Conservation (phyloP, 2,329 filamentous ascomycete genomes). For the Rhytidhysteron rufulum region DNA sequence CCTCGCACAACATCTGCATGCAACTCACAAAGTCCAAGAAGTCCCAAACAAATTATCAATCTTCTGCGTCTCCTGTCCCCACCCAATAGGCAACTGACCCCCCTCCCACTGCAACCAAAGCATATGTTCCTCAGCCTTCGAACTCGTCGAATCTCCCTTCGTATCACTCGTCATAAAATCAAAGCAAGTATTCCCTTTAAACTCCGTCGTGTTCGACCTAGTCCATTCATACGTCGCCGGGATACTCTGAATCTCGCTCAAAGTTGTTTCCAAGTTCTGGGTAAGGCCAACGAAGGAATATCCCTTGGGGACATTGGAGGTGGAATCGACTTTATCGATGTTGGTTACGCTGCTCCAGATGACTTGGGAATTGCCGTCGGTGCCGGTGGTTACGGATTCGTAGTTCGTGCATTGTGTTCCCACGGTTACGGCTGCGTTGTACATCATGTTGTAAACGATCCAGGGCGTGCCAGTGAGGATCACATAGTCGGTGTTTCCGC, state of each 20-base stretch:
- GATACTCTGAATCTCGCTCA: constrained; percentile 38
- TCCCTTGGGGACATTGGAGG: constrained; percentile 40
- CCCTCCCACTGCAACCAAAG: too few species aligned
- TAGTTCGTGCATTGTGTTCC: constrained; percentile 42
- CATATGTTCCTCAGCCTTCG: too few species aligned
- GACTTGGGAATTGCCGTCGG: constrained; percentile 31
- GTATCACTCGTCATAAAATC: constrained; percentile 45
- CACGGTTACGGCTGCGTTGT: constrained; percentile 37
- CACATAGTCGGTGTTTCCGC: constrained; percentile 13
- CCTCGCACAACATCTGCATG: too few species aligned
- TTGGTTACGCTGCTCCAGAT: constrained; percentile 39
- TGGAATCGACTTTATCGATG: constrained; percentile 30
- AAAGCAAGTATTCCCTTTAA: constrained; percentile 44
- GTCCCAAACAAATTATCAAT: too few species aligned
- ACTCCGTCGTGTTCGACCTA: constrained; percentile 37
- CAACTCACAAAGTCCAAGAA: too few species aligned
- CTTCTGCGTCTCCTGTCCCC: too few species aligned
- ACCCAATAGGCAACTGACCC: too few species aligned
- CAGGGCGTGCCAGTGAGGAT: constrained; percentile 39
- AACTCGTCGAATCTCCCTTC: too few species aligned
- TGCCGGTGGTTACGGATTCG: constrained; percentile 23
- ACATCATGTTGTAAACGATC: constrained; percentile 47
- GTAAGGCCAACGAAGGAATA: constrained; percentile 45
- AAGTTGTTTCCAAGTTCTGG: constrained; percentile 38
- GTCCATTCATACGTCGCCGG: constrained; percentile 41